Evolutionary conservation across 2,329 filamentous ascomycete species (phyloP), one percentile per base, ranked within the genome.

Genomic region (Torrubiella hemipterigena): DNA sequence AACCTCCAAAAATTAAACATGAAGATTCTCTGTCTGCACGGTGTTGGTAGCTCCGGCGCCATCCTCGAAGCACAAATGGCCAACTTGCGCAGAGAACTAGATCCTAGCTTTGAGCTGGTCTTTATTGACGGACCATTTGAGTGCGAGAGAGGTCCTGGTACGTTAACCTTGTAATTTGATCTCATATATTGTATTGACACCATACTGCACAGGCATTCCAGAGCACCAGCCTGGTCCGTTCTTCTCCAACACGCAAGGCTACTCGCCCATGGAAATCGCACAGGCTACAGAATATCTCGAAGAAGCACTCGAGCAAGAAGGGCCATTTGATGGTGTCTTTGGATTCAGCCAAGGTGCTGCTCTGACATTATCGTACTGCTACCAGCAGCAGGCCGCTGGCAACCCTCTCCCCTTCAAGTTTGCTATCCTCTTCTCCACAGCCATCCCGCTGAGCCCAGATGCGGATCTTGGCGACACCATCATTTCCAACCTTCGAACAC

Each of bases 311-410:
- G 27, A 30, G 20, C 14, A 19, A 29, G 20, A 25, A 14, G 32
- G 32, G 12, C 32, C 32, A 17, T 34, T 34, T 26, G 26, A 34
- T n/a, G 32, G 32, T 16, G 17, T 34, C 19, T 15, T 34, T 13
- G 32, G 27, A 14, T 34, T 34, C 17, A 29, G 27, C 11, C 32
- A 34, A 23, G 32, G 32, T n/a, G 32, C 32, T 12, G 27, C 32
- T 7, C 22, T 34, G 27, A 16, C 16, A 16, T 18, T 18, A 5
- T 16, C 27, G 9, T 29, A 29, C 16, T 22, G n/a, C n/a, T 22
- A 30, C 19, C 29, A 22, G 18, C 29, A 30, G 17, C 29, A 30
- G 13, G 29, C 29, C 20, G 20, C 29, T 19, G 18, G 19, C 5
- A 15, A 6, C 17, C 11, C 18, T n/a, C 16, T 30, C 19, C 18